phyloP scores from a whole-genome alignment of 148 eudicot species.

The Selenicereus undatus region DNA sequence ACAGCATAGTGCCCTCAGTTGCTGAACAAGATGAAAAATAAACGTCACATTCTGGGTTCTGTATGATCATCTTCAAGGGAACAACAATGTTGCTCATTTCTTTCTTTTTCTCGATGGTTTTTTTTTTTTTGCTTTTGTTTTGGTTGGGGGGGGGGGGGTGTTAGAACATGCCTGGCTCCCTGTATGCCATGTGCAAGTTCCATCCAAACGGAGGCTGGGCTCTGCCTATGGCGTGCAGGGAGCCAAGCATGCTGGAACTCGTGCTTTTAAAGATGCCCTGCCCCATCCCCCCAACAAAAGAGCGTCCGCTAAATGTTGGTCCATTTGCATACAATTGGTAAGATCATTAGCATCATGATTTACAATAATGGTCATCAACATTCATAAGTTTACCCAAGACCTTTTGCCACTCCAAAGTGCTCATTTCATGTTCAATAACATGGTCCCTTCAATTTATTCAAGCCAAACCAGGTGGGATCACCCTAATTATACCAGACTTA shows the following conservation, averaged over 20 bases:
- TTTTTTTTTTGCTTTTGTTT: no score
- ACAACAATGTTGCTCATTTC: no score
- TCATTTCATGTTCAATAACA: background rate
- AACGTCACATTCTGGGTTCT: no score
- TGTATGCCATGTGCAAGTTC: constrained; percentile 26
- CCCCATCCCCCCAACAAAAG: background rate
- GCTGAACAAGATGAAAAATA: no score
- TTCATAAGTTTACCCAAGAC: background rate
- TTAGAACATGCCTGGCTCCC: constrained; percentile 25
- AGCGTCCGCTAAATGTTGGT: no score
- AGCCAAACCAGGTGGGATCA: background rate
- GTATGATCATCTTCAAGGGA: no score
- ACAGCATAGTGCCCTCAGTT: no score
- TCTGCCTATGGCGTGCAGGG: constrained; percentile 32
- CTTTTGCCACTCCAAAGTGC: background rate
- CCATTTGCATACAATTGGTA: background rate
- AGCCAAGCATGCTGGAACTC: constrained; percentile 22
- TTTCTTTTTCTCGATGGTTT: no score
- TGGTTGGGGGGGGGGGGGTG: background rate
- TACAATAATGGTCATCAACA: background rate
- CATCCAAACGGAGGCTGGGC: constrained; percentile 11
- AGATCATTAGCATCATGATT: background rate
- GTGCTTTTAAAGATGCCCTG: background rate
- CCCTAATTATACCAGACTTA: background rate
- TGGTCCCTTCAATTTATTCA: no score